Evolutionary conservation across 148 eudicot genomes (phyloP).

Genomic region (Rhododendron henanense): DNA sequence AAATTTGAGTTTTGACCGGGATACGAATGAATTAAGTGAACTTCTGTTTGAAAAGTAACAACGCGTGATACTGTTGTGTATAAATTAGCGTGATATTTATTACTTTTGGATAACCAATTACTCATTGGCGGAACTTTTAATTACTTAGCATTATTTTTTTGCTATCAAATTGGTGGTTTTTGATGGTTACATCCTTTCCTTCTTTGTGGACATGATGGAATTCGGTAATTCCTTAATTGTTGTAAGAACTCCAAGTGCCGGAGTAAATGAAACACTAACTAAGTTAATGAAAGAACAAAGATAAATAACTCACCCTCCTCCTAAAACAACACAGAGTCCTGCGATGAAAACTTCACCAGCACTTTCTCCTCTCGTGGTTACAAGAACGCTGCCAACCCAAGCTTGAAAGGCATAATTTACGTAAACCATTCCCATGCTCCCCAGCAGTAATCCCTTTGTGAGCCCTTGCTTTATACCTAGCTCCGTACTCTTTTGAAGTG

Average conservation of each 20-base stretch:
- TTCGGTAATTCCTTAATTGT: neutral
- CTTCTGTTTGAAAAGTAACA: neutral
- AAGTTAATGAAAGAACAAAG: neutral
- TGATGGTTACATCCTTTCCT: neutral
- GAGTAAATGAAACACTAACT: neutral
- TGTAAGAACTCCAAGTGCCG: neutral
- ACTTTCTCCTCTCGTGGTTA: neutral
- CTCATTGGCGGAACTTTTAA: neutral
- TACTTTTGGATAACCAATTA: neutral
- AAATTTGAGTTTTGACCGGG: neutral
- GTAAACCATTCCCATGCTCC: constrained; percentile 5
- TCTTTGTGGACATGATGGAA: neutral
- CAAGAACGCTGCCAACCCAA: constrained; percentile 13
- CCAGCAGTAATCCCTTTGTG: constrained; percentile 13
- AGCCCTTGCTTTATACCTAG: constrained; percentile 18
- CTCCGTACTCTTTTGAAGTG: neutral
- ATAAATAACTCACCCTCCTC: constrained; percentile 12
- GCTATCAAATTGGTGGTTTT: neutral
- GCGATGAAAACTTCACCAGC: constrained; percentile 7
- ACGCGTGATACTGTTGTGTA: neutral
- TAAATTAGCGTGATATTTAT: neutral
- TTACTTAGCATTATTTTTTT: neutral
- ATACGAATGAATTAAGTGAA: neutral
- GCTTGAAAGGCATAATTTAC: constrained; percentile 10
- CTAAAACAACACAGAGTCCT: constrained; percentile 5